Base-by-base conservation (phyloP, 2,329 filamentous ascomycete genomes). In the Didymellaceae sp. region DNA sequence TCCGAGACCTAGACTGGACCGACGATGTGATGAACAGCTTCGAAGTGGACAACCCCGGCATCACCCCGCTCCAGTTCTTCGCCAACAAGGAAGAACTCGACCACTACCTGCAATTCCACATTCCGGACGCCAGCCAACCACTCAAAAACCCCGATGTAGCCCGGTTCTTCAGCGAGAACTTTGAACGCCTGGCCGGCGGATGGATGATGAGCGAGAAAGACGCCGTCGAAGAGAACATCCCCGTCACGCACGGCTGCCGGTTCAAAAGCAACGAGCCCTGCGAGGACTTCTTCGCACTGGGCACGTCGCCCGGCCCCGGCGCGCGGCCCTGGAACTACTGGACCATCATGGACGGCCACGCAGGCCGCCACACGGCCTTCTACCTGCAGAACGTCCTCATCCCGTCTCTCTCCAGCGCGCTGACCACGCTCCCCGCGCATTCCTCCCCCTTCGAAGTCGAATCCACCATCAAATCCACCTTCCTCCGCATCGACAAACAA, bases 401-500 rank as follows among this genome's bases (percentile, higher is more conserved):
- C 4, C 73, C 76, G 0, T 71, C 74, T 16, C 73, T 82, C 0
- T 78, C 75, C 0, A 58, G 63, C 4, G 65, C 70, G 0, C 58
- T 81, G 1, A 50, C 60, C 9, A 51, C 52, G 2, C 58, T 80
- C 1, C 54, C 65, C 0, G n/a, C 53, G 13, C 11, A 44, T 14
- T 64, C 58, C 8, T 73, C 80, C 16, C 75, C 78, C 45, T 73
- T 79, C 9, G 74, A 77, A 2, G 76, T 86, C 18, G 79, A 81
- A 22, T 67, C 65, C 10, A 80, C 81, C 3, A 85, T 87, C 73
- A 82, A 81, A 68, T 77, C 79, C 42, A 76, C 79, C 18, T 88
- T 87, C 61, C 71, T 78, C 1, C 75, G 78, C 34, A 77, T 84
- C 0, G 85, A 87, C 61, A 77, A 84, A 40, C 80, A 81, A 54